Conservation (phyloP, 2,329 filamentous ascomycete genomes). For the Aureobasidium sp. region DNA sequence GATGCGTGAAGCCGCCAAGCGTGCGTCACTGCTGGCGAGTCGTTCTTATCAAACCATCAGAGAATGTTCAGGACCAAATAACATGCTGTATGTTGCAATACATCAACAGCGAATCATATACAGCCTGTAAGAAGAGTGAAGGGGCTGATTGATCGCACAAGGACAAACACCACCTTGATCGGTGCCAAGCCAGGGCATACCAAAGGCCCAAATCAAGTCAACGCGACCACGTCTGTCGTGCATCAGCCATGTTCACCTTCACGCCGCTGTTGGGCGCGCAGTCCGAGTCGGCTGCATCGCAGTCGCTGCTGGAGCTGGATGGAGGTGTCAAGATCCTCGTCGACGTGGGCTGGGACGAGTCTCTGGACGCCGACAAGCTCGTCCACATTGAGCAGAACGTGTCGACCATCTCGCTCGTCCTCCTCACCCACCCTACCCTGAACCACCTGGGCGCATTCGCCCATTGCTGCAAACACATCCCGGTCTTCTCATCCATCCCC, state of each 20-base stretch:
- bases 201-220: background rate
- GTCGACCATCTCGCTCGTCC: slow-evolving; percentile 83
- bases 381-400: slow-evolving; percentile 89
- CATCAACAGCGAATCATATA: background rate
- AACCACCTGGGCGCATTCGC: slow-evolving; percentile 88
- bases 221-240: background rate
- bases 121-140: background rate
- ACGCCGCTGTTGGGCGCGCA: slow-evolving; percentile 86
- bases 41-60: background rate
- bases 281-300: slow-evolving; percentile 75
- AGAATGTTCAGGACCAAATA: background rate
- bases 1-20: slow-evolving; percentile 4
- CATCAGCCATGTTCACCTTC: slow-evolving; percentile 82
- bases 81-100: background rate
- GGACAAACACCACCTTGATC: background rate
- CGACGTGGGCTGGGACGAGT: slow-evolving; percentile 92
- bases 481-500: slow-evolving; percentile 82
- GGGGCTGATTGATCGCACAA: background rate
- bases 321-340: slow-evolving; percentile 92
- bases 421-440: slow-evolving; percentile 88
- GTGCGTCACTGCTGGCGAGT: background rate
- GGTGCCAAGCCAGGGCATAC: background rate
- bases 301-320: slow-evolving; percentile 94
- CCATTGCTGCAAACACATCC: slow-evolving; percentile 94
- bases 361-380: slow-evolving; percentile 74